Base-by-base conservation (phyloP, 1,139 yeast species). In the Magnusiomyces clavatus region DNA sequence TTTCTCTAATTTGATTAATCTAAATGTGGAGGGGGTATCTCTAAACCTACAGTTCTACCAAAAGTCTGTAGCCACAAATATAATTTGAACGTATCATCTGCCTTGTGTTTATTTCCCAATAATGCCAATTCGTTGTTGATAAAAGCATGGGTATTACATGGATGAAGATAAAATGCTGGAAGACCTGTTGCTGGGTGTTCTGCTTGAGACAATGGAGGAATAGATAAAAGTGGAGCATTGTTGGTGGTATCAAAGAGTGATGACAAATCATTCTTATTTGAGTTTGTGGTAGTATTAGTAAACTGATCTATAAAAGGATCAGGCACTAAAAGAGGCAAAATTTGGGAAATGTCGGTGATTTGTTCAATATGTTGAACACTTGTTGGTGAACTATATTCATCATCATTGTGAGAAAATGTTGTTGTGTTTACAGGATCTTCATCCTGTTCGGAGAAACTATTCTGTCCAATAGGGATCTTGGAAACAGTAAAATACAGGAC, bases 161-260 rank as follows among this genome's bases (percentile, higher is more conserved):
- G 75, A 52, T 71, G 75, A 16, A 71, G 48, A 54, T 57, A 69
- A 54, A 68, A 64, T 10, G 61, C 56, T 1, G 71, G 71, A 36
- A 61, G 52, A 2, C 66, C 66, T 37, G 60, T 54, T 3, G 57
- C 39, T 11, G 74, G 73, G 52, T 68, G 71, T 47, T 64, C 69
- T 2, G 66, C 64, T 43, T 65, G 70, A 12, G 69, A 62, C 43
- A 53, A 29, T 8, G 51, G 49, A 1, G 51, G 49, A n/a, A 46
- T 17, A 4, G 17, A 37, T 4, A 31, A 24, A 6, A 49, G 37
- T n/a, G n/a, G n/a, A n/a, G n/a, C n/a, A n/a, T n/a, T n/a, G 5
- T 43, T 11, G 20, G 16, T 14, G 10, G n/a, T 10, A 16, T 16
- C 37, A 6, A 19, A 43, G 39, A 37, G 10, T 24, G 31, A 24